Evolutionary conservation across 257 asterid species (phyloP).

Genomic region (Nicotiana paniculata): DNA sequence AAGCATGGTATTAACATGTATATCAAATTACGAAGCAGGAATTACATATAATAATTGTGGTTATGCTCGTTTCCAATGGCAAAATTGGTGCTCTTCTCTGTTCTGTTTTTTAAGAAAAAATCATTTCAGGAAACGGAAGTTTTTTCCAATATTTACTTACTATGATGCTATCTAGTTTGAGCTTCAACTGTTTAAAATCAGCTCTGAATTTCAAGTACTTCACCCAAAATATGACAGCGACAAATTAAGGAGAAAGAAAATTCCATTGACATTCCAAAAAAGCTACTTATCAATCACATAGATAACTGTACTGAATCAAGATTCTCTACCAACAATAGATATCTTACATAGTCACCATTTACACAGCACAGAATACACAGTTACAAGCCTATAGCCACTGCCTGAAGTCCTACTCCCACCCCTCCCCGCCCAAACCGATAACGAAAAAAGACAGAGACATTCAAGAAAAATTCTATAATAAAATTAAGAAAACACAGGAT

Average conservation of each 20-base stretch:
- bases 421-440: neutral
- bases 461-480: neutral
- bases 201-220: neutral
- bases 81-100: too few species aligned
- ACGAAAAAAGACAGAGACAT: neutral
- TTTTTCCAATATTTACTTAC: neutral
- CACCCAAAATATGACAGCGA: neutral
- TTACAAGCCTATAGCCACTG: neutral
- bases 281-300: neutral
- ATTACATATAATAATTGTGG: too few species aligned
- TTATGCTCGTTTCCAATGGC: too few species aligned
- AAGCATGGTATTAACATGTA: too few species aligned
- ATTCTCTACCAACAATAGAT: neutral
- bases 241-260: neutral
- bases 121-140: neutral
- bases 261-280: neutral
- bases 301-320: neutral
- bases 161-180: neutral
- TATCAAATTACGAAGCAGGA: too few species aligned
- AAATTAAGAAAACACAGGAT: neutral
- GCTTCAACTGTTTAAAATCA: neutral
- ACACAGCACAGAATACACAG: neutral
- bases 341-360: neutral
- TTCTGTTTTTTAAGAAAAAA: too few species aligned
- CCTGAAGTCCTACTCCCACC: neutral